Conservation (phyloP, 2,329 filamentous ascomycete genomes). For the Pestalotiopsis sp. region DNA sequence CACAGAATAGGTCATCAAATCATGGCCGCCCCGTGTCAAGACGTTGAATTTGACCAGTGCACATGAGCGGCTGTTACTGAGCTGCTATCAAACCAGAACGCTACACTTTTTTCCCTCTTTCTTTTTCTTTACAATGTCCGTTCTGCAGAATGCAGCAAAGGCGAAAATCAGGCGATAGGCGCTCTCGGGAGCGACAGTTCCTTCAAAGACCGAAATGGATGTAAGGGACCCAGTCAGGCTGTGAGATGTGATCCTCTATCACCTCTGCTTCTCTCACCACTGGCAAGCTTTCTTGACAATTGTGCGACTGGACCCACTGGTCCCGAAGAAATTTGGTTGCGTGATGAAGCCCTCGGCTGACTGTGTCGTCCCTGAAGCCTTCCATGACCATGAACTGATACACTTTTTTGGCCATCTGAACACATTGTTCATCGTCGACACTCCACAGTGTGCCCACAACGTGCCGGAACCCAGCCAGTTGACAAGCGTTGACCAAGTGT, state of each 20-base stretch:
- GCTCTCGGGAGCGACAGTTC: too few species aligned
- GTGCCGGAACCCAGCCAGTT: neutral
- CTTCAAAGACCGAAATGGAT: neutral
- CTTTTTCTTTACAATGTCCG: too few species aligned
- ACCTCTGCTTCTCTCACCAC: neutral
- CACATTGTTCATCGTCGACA: neutral
- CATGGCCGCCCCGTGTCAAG: too few species aligned
- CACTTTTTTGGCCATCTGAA: neutral
- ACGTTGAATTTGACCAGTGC: too few species aligned
- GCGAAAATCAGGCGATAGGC: too few species aligned
- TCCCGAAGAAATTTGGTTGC: neutral
- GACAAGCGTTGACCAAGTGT: neutral
- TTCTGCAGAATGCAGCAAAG: too few species aligned
- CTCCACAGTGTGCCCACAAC: neutral
- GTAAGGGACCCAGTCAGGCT: neutral
- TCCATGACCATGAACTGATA: neutral
- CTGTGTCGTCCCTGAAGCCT: neutral
- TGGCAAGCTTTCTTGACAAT: neutral
- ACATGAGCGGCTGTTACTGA: too few species aligned
- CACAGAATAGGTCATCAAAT: too few species aligned
- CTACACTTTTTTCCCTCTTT: too few species aligned
- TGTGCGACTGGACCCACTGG: neutral
- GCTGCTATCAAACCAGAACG: too few species aligned
- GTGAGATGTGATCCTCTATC: neutral
- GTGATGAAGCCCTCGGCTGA: neutral